These are phyloP conservation scores for Paramyrothecium sp. DNA, from an alignment of 2,329 filamentous ascomycete species.

Conservation along the genomic window DNA sequence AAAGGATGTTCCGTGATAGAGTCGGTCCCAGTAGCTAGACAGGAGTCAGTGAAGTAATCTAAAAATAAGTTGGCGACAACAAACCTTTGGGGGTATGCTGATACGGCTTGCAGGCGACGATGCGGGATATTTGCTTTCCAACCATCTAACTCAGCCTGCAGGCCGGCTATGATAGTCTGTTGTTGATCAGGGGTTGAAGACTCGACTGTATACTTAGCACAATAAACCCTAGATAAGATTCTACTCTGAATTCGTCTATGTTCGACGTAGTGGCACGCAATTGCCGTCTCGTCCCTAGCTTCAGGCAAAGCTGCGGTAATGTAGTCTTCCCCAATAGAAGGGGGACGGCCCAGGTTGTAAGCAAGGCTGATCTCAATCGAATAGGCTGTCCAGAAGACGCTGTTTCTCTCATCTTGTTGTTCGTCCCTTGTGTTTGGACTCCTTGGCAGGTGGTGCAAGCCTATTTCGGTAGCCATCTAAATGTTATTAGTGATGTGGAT, in stretches of 20 bases:
- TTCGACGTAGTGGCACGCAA: background rate
- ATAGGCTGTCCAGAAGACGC: constrained; percentile 8
- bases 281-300: background rate
- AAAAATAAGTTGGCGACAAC: background rate
- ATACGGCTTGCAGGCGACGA: background rate
- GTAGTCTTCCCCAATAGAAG: constrained; percentile 6
- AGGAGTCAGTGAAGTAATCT: background rate
- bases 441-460: background rate
- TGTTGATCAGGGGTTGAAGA: background rate
- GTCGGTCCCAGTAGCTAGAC: constrained; percentile 8
- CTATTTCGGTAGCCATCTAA: background rate
- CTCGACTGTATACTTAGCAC: background rate
- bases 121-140: background rate
- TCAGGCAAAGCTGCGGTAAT: constrained; percentile 4
- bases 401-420: background rate
- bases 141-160: background rate
- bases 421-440: background rate
- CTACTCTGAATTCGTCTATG: background rate
- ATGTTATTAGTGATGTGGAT: background rate
- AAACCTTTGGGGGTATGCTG: background rate
- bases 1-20: constrained; percentile 7
- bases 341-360: constrained; percentile 8
- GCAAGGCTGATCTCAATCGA: constrained; percentile 6
- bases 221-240: background rate
- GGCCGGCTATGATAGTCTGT: background rate